Evolutionary conservation across 176 grass and related monocot species (phyloP).

Genomic region (Microstegium vimineum): DNA sequence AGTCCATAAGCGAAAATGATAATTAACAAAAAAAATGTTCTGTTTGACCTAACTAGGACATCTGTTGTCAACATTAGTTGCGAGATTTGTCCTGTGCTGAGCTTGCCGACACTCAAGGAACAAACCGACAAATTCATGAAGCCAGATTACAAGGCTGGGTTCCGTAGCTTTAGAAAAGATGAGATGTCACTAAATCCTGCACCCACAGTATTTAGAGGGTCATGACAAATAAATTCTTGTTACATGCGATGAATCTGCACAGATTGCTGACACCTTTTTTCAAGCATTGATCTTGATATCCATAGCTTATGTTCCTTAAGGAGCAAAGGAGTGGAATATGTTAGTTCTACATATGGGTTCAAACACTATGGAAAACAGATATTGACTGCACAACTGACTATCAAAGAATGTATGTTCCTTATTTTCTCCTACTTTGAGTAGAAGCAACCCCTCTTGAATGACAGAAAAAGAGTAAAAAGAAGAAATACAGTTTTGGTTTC

Average conservation of each 20-base stretch:
- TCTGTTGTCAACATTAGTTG: no score
- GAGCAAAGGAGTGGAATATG: background rate
- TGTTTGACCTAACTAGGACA: slow-evolving; percentile 17
- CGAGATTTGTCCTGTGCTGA: background rate
- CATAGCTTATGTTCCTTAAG: background rate
- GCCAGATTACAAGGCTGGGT: background rate
- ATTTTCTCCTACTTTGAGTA: background rate
- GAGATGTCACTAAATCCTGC: background rate
- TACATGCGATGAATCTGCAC: background rate
- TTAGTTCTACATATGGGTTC: background rate
- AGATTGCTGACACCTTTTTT: background rate
- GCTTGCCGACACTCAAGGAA: slow-evolving; percentile 9
- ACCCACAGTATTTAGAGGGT: background rate
- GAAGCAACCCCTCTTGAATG: background rate
- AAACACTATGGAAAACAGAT: no score
- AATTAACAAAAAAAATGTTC: background rate
- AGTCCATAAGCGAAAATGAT: background rate
- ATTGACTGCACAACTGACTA: background rate
- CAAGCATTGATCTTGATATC: background rate
- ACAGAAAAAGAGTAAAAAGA: background rate
- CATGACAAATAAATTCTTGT: background rate
- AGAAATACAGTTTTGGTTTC: background rate
- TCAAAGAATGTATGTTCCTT: background rate
- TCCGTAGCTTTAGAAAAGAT: background rate
- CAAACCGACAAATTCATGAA: background rate